phyloP scores from a whole-genome alignment of 176 grass and related monocot genomes.

The Cocos nucifera region DNA sequence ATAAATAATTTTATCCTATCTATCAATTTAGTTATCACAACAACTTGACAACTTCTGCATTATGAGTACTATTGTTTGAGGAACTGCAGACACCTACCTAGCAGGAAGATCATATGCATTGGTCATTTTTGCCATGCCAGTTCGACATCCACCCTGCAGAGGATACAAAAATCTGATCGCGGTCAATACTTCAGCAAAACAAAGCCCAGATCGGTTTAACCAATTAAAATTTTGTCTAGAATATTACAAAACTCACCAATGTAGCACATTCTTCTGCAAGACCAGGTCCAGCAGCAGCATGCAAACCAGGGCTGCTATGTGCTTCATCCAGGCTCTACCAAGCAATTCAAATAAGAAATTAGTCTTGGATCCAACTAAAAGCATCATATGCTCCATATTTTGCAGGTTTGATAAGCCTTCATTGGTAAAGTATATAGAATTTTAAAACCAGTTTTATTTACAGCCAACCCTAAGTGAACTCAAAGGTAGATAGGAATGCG shows the following conservation, averaged over 20 bases:
- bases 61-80: background rate
- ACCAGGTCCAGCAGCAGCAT: slow-evolving; percentile 58
- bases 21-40: too few species aligned
- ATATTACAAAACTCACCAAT: slow-evolving; percentile 41
- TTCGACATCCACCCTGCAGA: slow-evolving; percentile 75
- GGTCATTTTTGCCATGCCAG: slow-evolving; percentile 91
- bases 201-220: background rate
- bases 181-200: background rate
- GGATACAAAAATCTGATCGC: slow-evolving; percentile 8
- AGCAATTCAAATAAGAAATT: slow-evolving; percentile 7
- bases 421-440: too few species aligned
- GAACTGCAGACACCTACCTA: slow-evolving; percentile 33
- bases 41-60: too few species aligned
- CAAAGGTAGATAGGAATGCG: too few species aligned
- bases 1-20: too few species aligned
- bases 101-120: slow-evolving; percentile 86
- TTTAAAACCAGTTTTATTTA: too few species aligned
- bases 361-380: background rate
- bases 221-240: background rate
- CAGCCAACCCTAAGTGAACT: too few species aligned
- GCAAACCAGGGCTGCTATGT: slow-evolving; percentile 79
- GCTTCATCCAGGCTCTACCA: slow-evolving; percentile 86
- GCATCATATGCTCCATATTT: too few species aligned
- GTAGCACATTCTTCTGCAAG: slow-evolving; percentile 86
- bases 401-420: too few species aligned